phyloP scores from a whole-genome alignment of 345 rosid species.

The Rhodamnia rubescens region DNA sequence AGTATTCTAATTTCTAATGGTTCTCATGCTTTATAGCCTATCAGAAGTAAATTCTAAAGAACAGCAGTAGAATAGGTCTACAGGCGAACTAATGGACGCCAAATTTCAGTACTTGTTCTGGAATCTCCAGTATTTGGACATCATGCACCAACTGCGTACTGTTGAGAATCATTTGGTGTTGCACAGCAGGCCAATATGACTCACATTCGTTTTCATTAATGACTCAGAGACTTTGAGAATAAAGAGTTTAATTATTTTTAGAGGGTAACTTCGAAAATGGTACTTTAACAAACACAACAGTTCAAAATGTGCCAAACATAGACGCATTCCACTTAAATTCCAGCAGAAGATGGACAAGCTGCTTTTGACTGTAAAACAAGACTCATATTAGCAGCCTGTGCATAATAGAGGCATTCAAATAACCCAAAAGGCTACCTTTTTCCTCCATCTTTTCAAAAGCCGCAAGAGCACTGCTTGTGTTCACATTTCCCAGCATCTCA shows the following conservation, averaged over 20 bases:
- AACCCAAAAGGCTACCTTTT: conserved; percentile 33
- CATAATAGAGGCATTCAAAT: neutral
- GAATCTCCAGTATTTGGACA: neutral
- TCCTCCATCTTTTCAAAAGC: conserved; percentile 85
- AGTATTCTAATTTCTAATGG: neutral
- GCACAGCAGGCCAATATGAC: neutral
- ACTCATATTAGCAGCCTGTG: neutral
- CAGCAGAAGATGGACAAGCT: neutral
- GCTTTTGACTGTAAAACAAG: neutral
- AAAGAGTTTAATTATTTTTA: neutral
- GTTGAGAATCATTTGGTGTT: neutral
- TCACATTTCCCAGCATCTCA: conserved; percentile 73
- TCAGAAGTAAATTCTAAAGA: neutral
- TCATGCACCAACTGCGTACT: neutral
- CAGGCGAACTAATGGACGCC: neutral
- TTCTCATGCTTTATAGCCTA: neutral
- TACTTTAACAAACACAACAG: neutral
- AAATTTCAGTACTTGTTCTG: neutral
- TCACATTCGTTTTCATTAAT: neutral
- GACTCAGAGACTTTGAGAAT: neutral
- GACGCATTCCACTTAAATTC: neutral
- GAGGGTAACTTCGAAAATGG: neutral
- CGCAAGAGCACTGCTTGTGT: conserved; percentile 61
- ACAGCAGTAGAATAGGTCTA: neutral
- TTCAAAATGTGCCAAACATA: neutral